Evolutionary conservation across 2,329 filamentous ascomycete genomes (phyloP).

Genomic region (Verticillium albo-atrum): DNA sequence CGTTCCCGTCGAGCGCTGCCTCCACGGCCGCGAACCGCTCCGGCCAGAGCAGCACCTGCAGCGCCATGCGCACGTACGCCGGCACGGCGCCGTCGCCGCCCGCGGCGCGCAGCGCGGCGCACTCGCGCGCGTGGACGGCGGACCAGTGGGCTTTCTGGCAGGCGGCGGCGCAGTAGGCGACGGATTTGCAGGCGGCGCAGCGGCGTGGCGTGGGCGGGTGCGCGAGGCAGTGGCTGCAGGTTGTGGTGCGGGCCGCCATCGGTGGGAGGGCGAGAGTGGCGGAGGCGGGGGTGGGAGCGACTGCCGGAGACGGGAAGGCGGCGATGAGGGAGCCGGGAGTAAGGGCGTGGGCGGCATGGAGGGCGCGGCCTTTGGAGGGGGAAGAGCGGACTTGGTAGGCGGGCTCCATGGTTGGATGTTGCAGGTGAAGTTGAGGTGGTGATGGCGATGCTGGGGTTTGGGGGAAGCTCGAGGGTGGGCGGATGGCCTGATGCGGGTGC

Average conservation of each 20-base stretch:
- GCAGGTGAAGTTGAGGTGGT: too few species aligned
- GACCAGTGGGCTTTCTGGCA: slow-evolving; percentile 55
- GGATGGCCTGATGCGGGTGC: background rate
- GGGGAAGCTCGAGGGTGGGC: background rate
- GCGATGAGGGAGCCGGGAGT: slow-evolving; percentile 40
- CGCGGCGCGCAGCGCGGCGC: slow-evolving; percentile 26
- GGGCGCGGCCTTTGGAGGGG: slow-evolving; percentile 36
- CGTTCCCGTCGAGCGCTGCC: slow-evolving; percentile 40
- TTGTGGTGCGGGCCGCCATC: slow-evolving; percentile 31
- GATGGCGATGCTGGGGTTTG: background rate
- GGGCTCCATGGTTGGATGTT: background rate
- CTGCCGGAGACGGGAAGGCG: slow-evolving; percentile 29
- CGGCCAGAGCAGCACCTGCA: slow-evolving; percentile 43
- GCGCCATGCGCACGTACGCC: slow-evolving; percentile 49
- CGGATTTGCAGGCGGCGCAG: slow-evolving; percentile 50
- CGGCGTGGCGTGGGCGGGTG: slow-evolving; percentile 18
- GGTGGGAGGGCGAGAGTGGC: slow-evolving; percentile 47
- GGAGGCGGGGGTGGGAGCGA: slow-evolving; percentile 42
- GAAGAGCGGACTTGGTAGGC: background rate
- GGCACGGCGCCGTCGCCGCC: slow-evolving; percentile 33
- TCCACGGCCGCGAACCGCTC: slow-evolving; percentile 25
- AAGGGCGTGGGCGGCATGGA: slow-evolving; percentile 38
- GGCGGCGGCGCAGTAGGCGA: slow-evolving; percentile 47
- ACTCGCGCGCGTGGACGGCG: slow-evolving; percentile 49
- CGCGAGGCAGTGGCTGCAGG: slow-evolving; percentile 46